Percentiles rank a stretch among this genome's conserved stretches.
Evolutionary conservation across 139 green algal genomes (phyloP).

Genomic region (Desmodesmus armatus): DNA sequence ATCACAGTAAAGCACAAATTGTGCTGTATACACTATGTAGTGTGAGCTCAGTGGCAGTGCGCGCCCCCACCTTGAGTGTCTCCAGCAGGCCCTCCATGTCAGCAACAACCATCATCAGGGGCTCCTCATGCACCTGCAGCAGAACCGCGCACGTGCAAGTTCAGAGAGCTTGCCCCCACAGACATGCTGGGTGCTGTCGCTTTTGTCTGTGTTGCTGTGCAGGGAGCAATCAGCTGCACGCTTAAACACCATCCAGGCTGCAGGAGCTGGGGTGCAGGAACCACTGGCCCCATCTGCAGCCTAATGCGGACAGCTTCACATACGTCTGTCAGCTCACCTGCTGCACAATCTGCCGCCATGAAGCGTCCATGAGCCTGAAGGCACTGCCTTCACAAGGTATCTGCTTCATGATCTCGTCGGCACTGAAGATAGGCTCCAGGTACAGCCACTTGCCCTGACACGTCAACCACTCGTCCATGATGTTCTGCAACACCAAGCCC

Average conservation of each 20-base stretch:
- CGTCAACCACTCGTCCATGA: slow-evolving; percentile 76
- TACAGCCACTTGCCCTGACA: slow-evolving; percentile 82
- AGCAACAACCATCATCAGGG: slow-evolving; percentile 68
- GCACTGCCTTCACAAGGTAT: slow-evolving; percentile 71
- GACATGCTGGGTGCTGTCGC: too few relatives aligned
- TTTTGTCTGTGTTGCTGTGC: too few relatives aligned
- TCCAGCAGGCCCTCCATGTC: slow-evolving; percentile 76
- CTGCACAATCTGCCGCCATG: slow-evolving; percentile 79
- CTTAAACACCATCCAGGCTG: background rate
- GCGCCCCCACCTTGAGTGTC: slow-evolving; percentile 49
- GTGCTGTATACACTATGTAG: too few relatives aligned
- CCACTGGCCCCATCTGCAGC: too few relatives aligned
- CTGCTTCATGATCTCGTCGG: slow-evolving; percentile 80
- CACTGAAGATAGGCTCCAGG: slow-evolving; percentile 79
- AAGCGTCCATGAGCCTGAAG: slow-evolving; percentile 75
- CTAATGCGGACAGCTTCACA: too few relatives aligned
- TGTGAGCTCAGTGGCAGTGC: too few relatives aligned
- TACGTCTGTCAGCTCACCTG: slow-evolving; percentile 44
- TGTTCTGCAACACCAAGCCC: slow-evolving; percentile 69
- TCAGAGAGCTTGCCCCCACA: background rate
- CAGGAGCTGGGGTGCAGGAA: too few relatives aligned
- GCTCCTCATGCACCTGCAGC: slow-evolving; percentile 45
- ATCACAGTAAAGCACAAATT: too few relatives aligned
- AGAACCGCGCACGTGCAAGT: background rate
- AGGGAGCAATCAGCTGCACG: background rate